These are phyloP conservation scores for Geotrichum reessii DNA, from an alignment of 1,139 yeast species.

Conservation along the genomic window DNA sequence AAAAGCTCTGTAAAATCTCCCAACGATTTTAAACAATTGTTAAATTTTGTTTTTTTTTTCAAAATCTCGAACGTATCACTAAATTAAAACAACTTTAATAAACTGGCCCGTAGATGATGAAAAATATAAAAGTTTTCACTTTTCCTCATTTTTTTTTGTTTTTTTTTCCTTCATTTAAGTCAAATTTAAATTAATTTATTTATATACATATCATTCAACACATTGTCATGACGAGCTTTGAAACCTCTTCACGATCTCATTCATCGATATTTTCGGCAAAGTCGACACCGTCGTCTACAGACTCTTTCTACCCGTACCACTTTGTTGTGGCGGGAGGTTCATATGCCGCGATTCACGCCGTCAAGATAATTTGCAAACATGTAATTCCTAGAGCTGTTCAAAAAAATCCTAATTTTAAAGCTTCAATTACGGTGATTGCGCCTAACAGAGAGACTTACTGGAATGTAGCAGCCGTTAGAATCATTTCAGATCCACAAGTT, in stretches of 20 bases:
- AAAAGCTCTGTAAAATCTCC: neutral
- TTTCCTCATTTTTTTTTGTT: neutral
- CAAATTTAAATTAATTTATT: neutral
- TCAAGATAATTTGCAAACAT: slow-evolving; percentile 3
- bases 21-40: neutral
- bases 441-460: slow-evolving; percentile 14
- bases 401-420: neutral
- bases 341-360: slow-evolving; percentile 10
- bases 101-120: too few relatives aligned
- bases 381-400: slow-evolving; percentile 7
- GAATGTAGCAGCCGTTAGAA: slow-evolving; percentile 14
- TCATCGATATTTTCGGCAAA: neutral
- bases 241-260: neutral
- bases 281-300: neutral
- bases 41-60: neutral
- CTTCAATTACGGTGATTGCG: slow-evolving; percentile 5
- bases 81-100: too few relatives aligned
- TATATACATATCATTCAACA: neutral
- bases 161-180: neutral
- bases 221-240: neutral
- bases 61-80: neutral
- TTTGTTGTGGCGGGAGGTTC: slow-evolving; percentile 14
- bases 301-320: neutral
- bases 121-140: neutral
- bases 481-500: slow-evolving; percentile 7